phyloP scores from a whole-genome alignment of 2,329 filamentous ascomycete genomes.

The Xylaria hypoxylon region DNA sequence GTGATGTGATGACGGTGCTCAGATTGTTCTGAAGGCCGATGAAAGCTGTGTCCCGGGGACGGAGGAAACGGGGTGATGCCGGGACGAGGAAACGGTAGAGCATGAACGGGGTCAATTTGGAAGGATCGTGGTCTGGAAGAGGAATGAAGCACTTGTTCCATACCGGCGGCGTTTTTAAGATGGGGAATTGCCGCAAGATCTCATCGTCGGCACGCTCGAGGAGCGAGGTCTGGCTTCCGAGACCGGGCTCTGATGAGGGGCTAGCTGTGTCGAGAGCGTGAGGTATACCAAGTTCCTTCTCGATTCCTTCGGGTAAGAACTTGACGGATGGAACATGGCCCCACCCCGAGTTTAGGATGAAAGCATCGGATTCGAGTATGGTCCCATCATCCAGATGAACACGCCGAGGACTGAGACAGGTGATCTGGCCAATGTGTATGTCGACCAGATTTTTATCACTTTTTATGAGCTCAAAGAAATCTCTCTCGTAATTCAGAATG shows the following conservation, averaged over 20 bases:
- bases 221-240: conserved; percentile 55
- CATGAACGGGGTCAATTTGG: conserved; percentile 53
- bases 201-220: conserved; percentile 58
- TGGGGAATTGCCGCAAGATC: conserved; percentile 63
- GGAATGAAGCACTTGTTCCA: conserved; percentile 59
- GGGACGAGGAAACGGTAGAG: conserved; percentile 60
- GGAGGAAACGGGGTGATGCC: conserved; percentile 49
- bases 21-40: conserved; percentile 59
- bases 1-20: conserved; percentile 57
- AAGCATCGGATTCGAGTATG: conserved; percentile 58
- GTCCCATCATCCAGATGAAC: conserved; percentile 60
- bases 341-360: conserved; percentile 71
- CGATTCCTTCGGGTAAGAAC: conserved; percentile 59
- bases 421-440: conserved; percentile 67
- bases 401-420: conserved; percentile 55
- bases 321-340: conserved; percentile 54
- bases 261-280: conserved; percentile 45
- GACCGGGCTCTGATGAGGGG: conserved; percentile 41
- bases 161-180: conserved; percentile 58
- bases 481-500: conserved; percentile 68
- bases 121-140: conserved; percentile 30
- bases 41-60: conserved; percentile 60
- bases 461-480: conserved; percentile 68
- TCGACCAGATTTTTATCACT: conserved; percentile 59
- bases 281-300: conserved; percentile 61